A percentile compares a stretch with the other conserved stretches of the same genome.
Conservation (phyloP, 164 flowering plant species). For the Stephania japonica region DNA sequence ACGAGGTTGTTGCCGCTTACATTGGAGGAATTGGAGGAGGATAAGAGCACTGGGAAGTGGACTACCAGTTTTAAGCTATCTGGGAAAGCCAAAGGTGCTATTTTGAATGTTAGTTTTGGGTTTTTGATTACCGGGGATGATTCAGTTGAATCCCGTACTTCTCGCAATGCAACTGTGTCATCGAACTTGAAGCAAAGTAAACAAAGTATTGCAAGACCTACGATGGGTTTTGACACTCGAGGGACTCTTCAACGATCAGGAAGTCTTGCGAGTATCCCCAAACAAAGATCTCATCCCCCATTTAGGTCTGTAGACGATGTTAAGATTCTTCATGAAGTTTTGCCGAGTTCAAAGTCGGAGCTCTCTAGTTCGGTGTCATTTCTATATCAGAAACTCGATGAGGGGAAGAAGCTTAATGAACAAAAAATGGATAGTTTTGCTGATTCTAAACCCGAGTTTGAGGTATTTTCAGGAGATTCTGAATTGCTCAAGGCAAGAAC, state of each 20-base stretch:
- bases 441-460: slow-evolving; percentile 37
- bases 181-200: slow-evolving; percentile 15
- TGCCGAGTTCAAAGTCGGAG: slow-evolving; percentile 42
- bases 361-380: slow-evolving; percentile 35
- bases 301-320: slow-evolving; percentile 49
- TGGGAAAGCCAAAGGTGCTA: slow-evolving; percentile 76
- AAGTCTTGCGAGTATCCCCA: slow-evolving; percentile 31
- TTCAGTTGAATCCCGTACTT: slow-evolving; percentile 11
- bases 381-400: slow-evolving; percentile 44
- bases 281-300: slow-evolving; percentile 19
- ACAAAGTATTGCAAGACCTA: slow-evolving; percentile 18
- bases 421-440: slow-evolving; percentile 24
- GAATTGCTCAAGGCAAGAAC: slow-evolving; percentile 17
- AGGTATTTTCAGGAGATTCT: slow-evolving; percentile 10
- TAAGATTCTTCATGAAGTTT: slow-evolving; percentile 75
- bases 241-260: slow-evolving; percentile 30
- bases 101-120: slow-evolving; percentile 83
- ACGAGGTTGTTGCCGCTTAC: slow-evolving; percentile 89
- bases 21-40: slow-evolving; percentile 89
- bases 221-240: slow-evolving; percentile 18
- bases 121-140: slow-evolving; percentile 50
- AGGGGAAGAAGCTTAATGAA: slow-evolving; percentile 48
- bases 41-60: slow-evolving; percentile 84
- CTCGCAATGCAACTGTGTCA: slow-evolving; percentile 19
- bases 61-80: slow-evolving; percentile 79